Evolutionary conservation across 169 alveolate species (phyloP), one percentile per base, ranked within the genome.

Genomic region (Plasmodium ovale): DNA sequence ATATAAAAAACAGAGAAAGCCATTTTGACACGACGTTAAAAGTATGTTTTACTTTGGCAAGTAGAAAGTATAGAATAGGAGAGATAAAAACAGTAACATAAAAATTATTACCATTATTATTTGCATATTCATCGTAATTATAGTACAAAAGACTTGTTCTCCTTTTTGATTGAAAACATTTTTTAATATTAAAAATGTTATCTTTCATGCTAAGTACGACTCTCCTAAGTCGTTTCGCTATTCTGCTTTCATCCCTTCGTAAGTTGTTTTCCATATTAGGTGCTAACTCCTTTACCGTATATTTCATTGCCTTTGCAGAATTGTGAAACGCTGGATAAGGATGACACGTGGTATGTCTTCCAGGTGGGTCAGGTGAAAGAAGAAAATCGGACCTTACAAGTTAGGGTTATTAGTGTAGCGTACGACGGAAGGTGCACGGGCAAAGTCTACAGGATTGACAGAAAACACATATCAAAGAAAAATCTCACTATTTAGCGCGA

Each of bases 1-100:
- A 53, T 33, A 72, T 72, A 60, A 16, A 33, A 27, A 23, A 53
- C 51, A 72, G 54, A 19, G 23, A 59, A 59, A 16, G 9, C 10
- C 56, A 25, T 53, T 71, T 71, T 12, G 31, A 51, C 27, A 53
- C 27, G 19, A 35, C 54, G 25, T 29, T 47, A 29, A 71, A 53
- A 35, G 19, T 23, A 9, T 21, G 14, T 53, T 53, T 44, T 3
- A 35, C 21, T 31, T 56, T 60, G 31, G 27, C 33, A 62, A 33
- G 33, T 42, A 74, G 23, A 60, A 31, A 59, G 19, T 25, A 31
- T 19, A 47, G n/a, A 49, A 74, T 67, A 60, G 72, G 72, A 53
- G 27, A 74, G 23, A 74, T 33, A 14, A 42, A 44, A 35, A 56
- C 58, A 51, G 29, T 42, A 25, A 74, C 42, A 51, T 59, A 37